Conservation (phyloP, 176 grass and related monocot species). For the Oryza nivara region DNA sequence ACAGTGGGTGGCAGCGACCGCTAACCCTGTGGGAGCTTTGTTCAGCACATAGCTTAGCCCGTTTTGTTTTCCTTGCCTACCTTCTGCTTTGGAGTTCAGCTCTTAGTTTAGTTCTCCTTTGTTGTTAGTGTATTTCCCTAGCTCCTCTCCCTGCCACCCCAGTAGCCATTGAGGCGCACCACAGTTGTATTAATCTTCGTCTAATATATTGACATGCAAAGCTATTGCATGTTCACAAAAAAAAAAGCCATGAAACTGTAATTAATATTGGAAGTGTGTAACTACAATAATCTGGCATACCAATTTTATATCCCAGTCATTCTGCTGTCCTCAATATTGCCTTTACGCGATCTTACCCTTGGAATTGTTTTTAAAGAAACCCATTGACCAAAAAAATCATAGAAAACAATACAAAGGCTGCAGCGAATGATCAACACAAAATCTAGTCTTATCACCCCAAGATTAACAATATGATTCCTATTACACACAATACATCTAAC, state of each 20-base stretch:
- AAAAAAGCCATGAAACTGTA: constrained; percentile 3
- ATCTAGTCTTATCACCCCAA: not conserved
- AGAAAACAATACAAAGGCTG: not conserved
- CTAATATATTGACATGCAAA: too few species aligned
- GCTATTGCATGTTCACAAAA: too few species aligned
- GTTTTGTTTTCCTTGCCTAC: too few species aligned
- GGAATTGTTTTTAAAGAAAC: constrained; percentile 32
- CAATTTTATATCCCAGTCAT: constrained; percentile 9
- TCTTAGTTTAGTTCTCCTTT: too few species aligned
- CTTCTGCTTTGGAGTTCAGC: too few species aligned
- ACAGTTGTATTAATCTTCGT: too few species aligned
- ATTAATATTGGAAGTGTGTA: not conserved
- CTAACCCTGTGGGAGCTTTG: too few species aligned
- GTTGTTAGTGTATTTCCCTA: too few species aligned
- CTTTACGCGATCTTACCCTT: not conserved
- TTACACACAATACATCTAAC: constrained; percentile 13
- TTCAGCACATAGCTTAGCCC: too few species aligned
- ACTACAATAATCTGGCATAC: constrained; percentile 9
- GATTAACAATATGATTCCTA: constrained; percentile 6
- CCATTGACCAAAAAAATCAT: constrained; percentile 10
- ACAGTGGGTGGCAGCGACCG: too few species aligned
- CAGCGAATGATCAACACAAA: not conserved
- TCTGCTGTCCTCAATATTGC: not conserved
- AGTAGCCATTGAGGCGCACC: too few species aligned
- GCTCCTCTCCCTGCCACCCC: too few species aligned